phyloP scores from a whole-genome alignment of 108 stramenopile genomes.

The Licmophora abbreviata region DNA sequence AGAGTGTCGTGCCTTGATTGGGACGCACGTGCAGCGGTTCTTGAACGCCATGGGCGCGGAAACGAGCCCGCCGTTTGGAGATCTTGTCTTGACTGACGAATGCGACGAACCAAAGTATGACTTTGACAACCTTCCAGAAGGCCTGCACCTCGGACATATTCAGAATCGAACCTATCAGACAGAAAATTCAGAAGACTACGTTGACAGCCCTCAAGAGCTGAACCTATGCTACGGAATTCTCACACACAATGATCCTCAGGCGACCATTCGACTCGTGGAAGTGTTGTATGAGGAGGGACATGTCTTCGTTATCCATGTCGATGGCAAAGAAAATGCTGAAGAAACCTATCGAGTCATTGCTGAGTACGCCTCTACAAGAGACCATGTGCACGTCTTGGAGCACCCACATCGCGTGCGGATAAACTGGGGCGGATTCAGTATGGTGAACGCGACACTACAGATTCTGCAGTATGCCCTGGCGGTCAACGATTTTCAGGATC shows the following conservation, averaged over 20 bases:
- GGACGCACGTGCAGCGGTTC: constrained; percentile 62
- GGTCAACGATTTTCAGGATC: constrained; percentile 18
- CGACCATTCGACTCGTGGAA: constrained; percentile 79
- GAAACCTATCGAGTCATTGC: constrained; percentile 48
- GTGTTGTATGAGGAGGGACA: constrained; percentile 51
- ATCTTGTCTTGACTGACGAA: constrained; percentile 43
- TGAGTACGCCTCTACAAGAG: constrained; percentile 45
- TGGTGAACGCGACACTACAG: constrained; percentile 92
- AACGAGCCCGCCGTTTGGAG: constrained; percentile 53
- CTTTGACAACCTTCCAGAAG: constrained; percentile 64
- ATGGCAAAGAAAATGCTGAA: constrained; percentile 69
- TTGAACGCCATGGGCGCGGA: constrained; percentile 71
- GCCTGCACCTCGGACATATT: constrained; percentile 38
- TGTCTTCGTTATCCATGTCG: constrained; percentile 82
- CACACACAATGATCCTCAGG: constrained; percentile 72
- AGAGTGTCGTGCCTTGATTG: constrained; percentile 72
- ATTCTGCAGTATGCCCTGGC: constrained; percentile 47
- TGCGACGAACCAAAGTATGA: constrained; percentile 47
- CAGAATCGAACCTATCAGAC: constrained; percentile 72
- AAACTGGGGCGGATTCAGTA: constrained; percentile 92
- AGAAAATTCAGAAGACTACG: constrained; percentile 53
- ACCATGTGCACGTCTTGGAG: constrained; percentile 55
- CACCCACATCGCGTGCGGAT: constrained; percentile 71
- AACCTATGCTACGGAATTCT: constrained; percentile 75
- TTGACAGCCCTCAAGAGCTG: constrained; percentile 51